Evolutionary conservation across 2,329 filamentous ascomycete genomes (phyloP), one percentile per base, ranked within the genome.

Genomic region (Nemania sp.): DNA sequence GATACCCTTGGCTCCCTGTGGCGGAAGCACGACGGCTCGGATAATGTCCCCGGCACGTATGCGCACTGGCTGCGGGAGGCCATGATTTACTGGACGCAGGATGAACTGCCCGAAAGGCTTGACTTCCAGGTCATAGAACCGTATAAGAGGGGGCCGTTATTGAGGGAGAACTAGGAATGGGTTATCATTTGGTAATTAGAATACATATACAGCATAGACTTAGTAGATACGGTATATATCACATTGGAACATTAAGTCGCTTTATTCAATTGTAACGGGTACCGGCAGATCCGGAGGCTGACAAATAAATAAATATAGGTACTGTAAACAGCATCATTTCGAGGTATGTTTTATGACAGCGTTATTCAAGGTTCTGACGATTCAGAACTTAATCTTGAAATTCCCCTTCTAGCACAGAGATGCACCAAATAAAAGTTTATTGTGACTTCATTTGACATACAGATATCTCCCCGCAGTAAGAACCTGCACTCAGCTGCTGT

Each of bases 61-160:
- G 85, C 82, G 2, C 81, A 84, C 67, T 88, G 85, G 86, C 70
- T 88, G 59, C 79, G 87, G 22, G 77, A 87, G 73, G 87, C 80
- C 0, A 85, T 82, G 63, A 73, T 81, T 8, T 77, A 84, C 74
- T 87, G 83, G 82, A 79, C 70, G 45, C 86, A 82, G 70, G 78
- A 83, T 63, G 68, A 76, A 0, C 49, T 85, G 18, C 84, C 83
- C 1, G 61, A 73, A 5, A 68, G 73, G 18, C 45, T 82, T 22
- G 70, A 79, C 0, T 82, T 81, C 32, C 65, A 75, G 68, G 73
- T 77, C 0, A 72, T 79, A 5, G 74, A 77, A 52, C 80, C 83
- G 1, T 77, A 79, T 26, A 84, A 82, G 73, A 75, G 66, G n/a
- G 84, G 83, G 0, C 75, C 76, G 24, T 70, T 80, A 24, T 64